These are phyloP conservation scores for Neopestalotiopsis clavispora DNA, from an alignment of 2,329 filamentous ascomycete genomes.

Conservation along the genomic window DNA sequence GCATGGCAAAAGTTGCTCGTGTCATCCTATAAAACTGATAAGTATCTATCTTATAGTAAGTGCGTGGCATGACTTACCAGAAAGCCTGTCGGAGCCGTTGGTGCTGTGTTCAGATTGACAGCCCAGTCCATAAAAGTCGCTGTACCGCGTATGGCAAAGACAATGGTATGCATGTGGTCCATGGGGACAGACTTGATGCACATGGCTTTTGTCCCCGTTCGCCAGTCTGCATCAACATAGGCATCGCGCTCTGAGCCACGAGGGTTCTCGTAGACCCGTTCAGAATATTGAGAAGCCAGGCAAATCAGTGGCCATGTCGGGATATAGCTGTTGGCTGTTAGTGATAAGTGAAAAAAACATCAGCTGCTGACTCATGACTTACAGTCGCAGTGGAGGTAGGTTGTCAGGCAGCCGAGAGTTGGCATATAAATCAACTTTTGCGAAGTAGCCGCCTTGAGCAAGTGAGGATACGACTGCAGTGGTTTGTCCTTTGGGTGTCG, in stretches of 20 bases:
- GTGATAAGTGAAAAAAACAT: neutral
- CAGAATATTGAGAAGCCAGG: slow-evolving; percentile 78
- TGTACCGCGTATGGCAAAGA: slow-evolving; percentile 83
- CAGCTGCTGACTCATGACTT: slow-evolving; percentile 34
- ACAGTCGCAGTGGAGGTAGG: slow-evolving; percentile 72
- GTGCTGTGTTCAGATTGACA: slow-evolving; percentile 76
- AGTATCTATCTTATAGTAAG: neutral
- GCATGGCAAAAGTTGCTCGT: slow-evolving; percentile 77
- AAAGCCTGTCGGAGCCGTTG: slow-evolving; percentile 69
- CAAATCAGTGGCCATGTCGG: slow-evolving; percentile 79
- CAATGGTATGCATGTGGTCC: slow-evolving; percentile 78
- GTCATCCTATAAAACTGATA: slow-evolving; percentile 58
- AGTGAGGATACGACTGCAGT: slow-evolving; percentile 38
- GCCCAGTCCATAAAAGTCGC: slow-evolving; percentile 86
- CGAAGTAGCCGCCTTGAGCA: slow-evolving; percentile 64
- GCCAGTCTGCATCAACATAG: slow-evolving; percentile 74
- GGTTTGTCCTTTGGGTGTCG: slow-evolving; percentile 40
- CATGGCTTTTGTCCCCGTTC: slow-evolving; percentile 81
- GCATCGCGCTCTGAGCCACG: slow-evolving; percentile 66
- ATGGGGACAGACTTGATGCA: slow-evolving; percentile 81
- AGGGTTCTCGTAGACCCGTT: slow-evolving; percentile 73
- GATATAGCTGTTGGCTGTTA: slow-evolving; percentile 58
- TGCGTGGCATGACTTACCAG: slow-evolving; percentile 47
- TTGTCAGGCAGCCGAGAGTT: slow-evolving; percentile 76
- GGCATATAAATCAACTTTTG: slow-evolving; percentile 78